Evolutionary conservation across 345 rosid species (phyloP).

Genomic region (Schrenkiella parvula): DNA sequence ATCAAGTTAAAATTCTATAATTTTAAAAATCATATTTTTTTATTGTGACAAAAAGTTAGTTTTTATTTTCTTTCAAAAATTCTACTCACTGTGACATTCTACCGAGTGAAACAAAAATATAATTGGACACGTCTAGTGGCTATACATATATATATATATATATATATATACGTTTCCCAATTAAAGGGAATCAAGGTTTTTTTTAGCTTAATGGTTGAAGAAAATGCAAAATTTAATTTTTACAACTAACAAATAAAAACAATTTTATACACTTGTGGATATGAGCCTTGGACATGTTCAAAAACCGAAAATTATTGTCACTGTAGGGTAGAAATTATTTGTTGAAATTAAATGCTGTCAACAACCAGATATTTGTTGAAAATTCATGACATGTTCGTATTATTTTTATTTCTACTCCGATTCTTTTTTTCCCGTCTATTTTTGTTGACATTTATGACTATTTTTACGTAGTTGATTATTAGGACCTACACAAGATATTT

Average conservation of each 20-base stretch:
- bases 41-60: no score
- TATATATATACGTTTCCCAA: neutral
- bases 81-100: neutral
- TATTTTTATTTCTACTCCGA: neutral
- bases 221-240: neutral
- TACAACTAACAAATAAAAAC: neutral
- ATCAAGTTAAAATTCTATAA: neutral
- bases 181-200: neutral
- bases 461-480: neutral
- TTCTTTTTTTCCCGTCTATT: neutral
- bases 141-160: neutral
- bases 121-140: neutral
- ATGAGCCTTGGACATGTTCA: neutral
- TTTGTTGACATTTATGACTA: neutral
- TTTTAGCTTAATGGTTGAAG: constrained; percentile 3
- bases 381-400: no score
- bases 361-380: constrained; percentile 31
- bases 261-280: constrained; percentile 3
- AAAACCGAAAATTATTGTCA: neutral
- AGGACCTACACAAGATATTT: constrained; percentile 14
- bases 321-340: neutral
- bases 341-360: constrained; percentile 13
- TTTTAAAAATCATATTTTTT: no score
- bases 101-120: neutral
- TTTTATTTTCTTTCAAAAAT: neutral